Evolutionary conservation across 2,329 filamentous ascomycete species (phyloP).

Genomic region (Aspergillus pseudoterreus): DNA sequence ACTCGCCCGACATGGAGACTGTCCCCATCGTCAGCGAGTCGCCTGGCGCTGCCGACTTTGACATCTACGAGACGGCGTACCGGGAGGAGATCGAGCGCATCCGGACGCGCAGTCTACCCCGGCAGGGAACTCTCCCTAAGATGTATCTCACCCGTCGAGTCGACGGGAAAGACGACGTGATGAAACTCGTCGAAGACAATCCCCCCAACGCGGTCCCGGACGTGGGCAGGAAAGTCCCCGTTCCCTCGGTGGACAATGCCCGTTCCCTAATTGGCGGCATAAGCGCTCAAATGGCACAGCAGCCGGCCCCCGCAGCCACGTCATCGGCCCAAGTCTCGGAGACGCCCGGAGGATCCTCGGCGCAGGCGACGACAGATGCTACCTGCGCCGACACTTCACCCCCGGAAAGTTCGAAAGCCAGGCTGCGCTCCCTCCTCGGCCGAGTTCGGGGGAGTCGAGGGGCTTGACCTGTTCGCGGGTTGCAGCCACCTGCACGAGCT

Average conservation of each 20-base stretch:
- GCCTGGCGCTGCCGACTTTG: constrained; percentile 76
- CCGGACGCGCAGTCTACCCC: constrained; percentile 38
- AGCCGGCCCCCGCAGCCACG: background rate
- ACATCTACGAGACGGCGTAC: constrained; percentile 87
- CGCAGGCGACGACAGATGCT: constrained; percentile 1
- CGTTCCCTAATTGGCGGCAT: constrained; percentile 8
- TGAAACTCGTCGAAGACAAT: constrained; percentile 30
- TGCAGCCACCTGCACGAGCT: background rate
- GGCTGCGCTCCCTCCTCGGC: constrained; percentile 20
- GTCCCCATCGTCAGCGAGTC: constrained; percentile 69
- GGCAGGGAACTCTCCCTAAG: constrained; percentile 46
- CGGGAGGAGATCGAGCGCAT: constrained; percentile 77
- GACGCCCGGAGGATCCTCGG: constrained; percentile 1
- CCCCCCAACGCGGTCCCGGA: constrained; percentile 5
- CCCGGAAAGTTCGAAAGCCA: constrained; percentile 14
- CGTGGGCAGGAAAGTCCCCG: constrained; percentile 11
- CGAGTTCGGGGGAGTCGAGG: constrained; percentile 16
- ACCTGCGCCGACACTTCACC: constrained; percentile 3
- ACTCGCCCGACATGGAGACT: constrained; percentile 1
- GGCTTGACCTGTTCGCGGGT: background rate
- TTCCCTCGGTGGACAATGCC: constrained; percentile 8
- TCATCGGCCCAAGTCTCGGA: background rate
- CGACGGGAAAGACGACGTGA: constrained; percentile 38
- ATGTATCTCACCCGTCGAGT: constrained; percentile 56
- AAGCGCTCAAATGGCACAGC: background rate